Percentiles rank a stretch among this genome's conserved stretches.
phyloP scores from a whole-genome alignment of 306 rosid genomes.

The Malus sylvestris region DNA sequence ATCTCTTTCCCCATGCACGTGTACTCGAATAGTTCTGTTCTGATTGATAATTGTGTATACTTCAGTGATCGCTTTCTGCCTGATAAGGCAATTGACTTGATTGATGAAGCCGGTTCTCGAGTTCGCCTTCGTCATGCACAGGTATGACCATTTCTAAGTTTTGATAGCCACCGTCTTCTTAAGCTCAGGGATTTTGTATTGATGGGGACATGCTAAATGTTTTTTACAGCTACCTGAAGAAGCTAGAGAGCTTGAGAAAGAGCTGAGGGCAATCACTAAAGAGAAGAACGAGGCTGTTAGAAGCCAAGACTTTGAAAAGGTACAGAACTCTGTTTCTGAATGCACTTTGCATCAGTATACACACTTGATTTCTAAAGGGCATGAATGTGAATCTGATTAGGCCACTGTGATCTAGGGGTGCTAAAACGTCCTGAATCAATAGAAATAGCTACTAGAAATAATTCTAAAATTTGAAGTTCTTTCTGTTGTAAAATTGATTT shows the following conservation, averaged over 20 bases:
- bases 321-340: slow-evolving; percentile 6
- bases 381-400: background rate
- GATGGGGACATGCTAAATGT: slow-evolving; percentile 5
- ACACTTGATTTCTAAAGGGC: background rate
- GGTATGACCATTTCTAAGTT: slow-evolving; percentile 31
- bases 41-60: slow-evolving; percentile 6
- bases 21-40: background rate
- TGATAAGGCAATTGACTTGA: slow-evolving; percentile 88
- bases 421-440: background rate
- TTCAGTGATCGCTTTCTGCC: slow-evolving; percentile 93
- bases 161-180: background rate
- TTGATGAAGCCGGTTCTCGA: slow-evolving; percentile 97
- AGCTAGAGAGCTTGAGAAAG: slow-evolving; percentile 84
- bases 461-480: background rate
- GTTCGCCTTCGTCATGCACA: slow-evolving; percentile 93
- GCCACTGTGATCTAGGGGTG: background rate
- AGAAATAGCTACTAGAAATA: background rate
- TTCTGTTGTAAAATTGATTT: background rate
- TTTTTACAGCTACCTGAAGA: slow-evolving; percentile 76
- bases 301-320: slow-evolving; percentile 95
- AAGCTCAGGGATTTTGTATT: slow-evolving; percentile 6
- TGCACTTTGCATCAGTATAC: background rate
- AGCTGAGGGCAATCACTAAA: slow-evolving; percentile 78
- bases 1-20: background rate
- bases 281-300: slow-evolving; percentile 91